Conservation (phyloP, 106 monocot species). For the Agapanthus africanus region DNA sequence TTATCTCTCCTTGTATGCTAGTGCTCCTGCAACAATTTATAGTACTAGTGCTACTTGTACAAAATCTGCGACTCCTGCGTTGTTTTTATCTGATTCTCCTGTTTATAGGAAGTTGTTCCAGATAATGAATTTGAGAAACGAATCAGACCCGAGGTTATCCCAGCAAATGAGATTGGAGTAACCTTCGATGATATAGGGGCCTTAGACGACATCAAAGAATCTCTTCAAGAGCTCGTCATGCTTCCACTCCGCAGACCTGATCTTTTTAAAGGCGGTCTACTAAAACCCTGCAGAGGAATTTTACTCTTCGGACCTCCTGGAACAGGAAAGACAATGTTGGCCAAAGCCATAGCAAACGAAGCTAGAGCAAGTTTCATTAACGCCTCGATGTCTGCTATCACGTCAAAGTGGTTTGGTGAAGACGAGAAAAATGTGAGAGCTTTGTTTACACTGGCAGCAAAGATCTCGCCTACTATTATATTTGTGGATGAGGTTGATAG, state of each 20-base stretch:
- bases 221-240: conserved; percentile 87
- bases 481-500: conserved; percentile 94
- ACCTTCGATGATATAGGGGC: conserved; percentile 87
- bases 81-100: conserved; percentile 5
- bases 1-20: background rate
- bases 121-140: conserved; percentile 93
- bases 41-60: background rate
- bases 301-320: conserved; percentile 88
- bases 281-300: conserved; percentile 89
- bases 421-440: conserved; percentile 88
- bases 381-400: conserved; percentile 88
- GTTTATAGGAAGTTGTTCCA: conserved; percentile 36
- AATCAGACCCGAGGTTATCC: conserved; percentile 81
- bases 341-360: conserved; percentile 89
- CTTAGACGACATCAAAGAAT: conserved; percentile 73
- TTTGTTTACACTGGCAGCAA: conserved; percentile 73
- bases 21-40: too few species aligned
- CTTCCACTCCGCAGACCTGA: conserved; percentile 83
- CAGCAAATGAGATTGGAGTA: conserved; percentile 76
- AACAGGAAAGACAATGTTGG: conserved; percentile 87
- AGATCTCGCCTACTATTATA: conserved; percentile 79
- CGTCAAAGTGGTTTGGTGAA: conserved; percentile 98
- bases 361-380: conserved; percentile 91
- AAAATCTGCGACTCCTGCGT: background rate
- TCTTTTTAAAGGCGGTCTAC: conserved; percentile 80